Evolutionary conservation across 2,329 filamentous ascomycete species (phyloP), one percentile per base, ranked within the genome.

Genomic region (Xylariaceae sp.): DNA sequence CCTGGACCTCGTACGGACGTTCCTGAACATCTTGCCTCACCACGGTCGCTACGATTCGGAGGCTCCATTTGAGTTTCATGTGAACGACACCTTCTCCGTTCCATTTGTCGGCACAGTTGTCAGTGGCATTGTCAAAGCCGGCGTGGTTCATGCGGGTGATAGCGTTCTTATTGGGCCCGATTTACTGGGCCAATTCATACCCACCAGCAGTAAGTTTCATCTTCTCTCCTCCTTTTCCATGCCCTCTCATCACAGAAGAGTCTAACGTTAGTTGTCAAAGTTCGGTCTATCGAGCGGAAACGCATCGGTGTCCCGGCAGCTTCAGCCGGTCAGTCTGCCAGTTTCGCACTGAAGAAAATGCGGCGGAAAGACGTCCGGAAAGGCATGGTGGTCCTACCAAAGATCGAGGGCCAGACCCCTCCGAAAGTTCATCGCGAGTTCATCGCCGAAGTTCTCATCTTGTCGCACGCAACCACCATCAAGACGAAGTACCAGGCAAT

Each of bases 11-110:
- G 92, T 99, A 4, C 88, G 93, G 57, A 90, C 88, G 0, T 99
- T 99, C 73, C 77, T 99, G 57, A 97, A 97, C 69, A 96, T 97
- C 62, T 81, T 99, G 2, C 94, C 94, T 0, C 92, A 96, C 67
- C 90, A 97, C 67, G 93, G 93, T 53, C 89, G 93, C 62, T 97
- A 97, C 73, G 90, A 97, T 71, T 81, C 87, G 15, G 87, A 90
- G 51, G 91, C 90, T 0, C 88, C 92, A 0, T 95, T 97, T 65
- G 94, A 97, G 72, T 97, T 97, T 67, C 88, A 96, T 61, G 84
- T 99, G 65, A 99, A 97, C 71, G 94, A 99, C 72, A 97, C 91
- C 0, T 99, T 97, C 80, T 97, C 92, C 0, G 94, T 99, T 3
- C 94, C 94, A 1, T 96, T 96, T 73, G 92, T 96, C 0, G 94